Base-by-base conservation (phyloP, 371 early-diverging fungal species). In the Choanephora cucurbitarum region DNA sequence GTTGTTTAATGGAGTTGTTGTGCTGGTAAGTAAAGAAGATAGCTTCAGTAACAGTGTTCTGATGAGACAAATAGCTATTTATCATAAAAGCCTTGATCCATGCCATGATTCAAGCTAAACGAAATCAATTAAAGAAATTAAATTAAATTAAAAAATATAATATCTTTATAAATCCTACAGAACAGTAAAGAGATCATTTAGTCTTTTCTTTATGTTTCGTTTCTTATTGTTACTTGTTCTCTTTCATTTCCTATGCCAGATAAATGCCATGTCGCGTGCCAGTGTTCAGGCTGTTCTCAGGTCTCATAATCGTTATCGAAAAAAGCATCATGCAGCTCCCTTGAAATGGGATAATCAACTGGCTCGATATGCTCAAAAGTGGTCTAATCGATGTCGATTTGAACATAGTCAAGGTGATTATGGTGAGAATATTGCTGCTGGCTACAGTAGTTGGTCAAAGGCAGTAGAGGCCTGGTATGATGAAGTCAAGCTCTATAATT, bases 291-390 rank as follows among this genome's bases (percentile, higher is more conserved):
- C 14, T 28, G 64, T 71, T 42, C 45, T 84, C 33, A 58, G 60
- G 10, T 24, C 62, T 11, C 80, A 79, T 48, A 84, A 84, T 67
- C 61, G 69, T 22, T 63, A 53, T 58, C 77, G 82, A 45, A 65
- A 69, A 0, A 64, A 44, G 5, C 81, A 84, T 52, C 63, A 65
- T 14, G 67, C 75, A 15, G 73, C 77, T 24, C 47, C 74, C 6
- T 40, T 84, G 51, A 70, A 47, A 17, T 84, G 81, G 81, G 73
- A 68, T 54, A 43, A 22, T 11, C 70, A 45, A 0, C 47, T 76
- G 10, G 85, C 75, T 28, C 47, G 34, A 0, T 80, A 71, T 50
- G 82, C 79, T n/a, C 73, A 78, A 57, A 62, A 72, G 13, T 80
- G 74, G 73, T 64, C 77, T 50, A 65, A 72, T 50, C 18, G 34